These are phyloP conservation scores for Claviceps lovelessii DNA, from an alignment of 2,329 filamentous ascomycete species.

Conservation along the genomic window DNA sequence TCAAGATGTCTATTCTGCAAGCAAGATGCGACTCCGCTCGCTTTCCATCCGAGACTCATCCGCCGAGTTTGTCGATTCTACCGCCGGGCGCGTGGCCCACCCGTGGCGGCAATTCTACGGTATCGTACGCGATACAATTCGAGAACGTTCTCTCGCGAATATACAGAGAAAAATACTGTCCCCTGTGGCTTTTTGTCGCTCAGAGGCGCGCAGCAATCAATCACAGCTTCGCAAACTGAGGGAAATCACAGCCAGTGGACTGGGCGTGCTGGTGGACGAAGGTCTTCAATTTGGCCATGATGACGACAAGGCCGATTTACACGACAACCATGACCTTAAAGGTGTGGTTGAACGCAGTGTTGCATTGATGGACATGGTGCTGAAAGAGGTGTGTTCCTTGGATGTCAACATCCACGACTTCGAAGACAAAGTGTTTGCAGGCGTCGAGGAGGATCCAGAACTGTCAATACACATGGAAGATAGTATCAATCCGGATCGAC, in stretches of 20 bases:
- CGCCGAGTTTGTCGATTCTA: constrained; percentile 21
- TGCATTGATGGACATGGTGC: constrained; percentile 71
- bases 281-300: constrained; percentile 55
- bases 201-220: constrained; percentile 64
- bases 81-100: constrained; percentile 27
- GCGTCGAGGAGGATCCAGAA: constrained; percentile 46
- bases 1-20: constrained; percentile 55
- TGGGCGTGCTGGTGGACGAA: constrained; percentile 79
- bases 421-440: constrained; percentile 50
- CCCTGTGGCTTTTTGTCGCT: constrained; percentile 60
- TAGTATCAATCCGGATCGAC: constrained; percentile 31
- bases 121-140: constrained; percentile 62
- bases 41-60: constrained; percentile 16
- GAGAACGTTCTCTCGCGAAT: constrained; percentile 55
- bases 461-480: constrained; percentile 38
- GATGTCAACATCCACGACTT: constrained; percentile 49
- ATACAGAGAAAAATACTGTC: constrained; percentile 60
- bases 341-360: constrained; percentile 67
- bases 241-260: constrained; percentile 68
- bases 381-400: constrained; percentile 53
- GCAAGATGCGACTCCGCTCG: constrained; percentile 28
- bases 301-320: constrained; percentile 41
- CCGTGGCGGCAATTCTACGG: constrained; percentile 62
- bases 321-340: constrained; percentile 44
- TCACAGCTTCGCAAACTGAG: constrained; percentile 55